Conservation (phyloP, 331 rosid genomes). For the Quercus lobata region DNA sequence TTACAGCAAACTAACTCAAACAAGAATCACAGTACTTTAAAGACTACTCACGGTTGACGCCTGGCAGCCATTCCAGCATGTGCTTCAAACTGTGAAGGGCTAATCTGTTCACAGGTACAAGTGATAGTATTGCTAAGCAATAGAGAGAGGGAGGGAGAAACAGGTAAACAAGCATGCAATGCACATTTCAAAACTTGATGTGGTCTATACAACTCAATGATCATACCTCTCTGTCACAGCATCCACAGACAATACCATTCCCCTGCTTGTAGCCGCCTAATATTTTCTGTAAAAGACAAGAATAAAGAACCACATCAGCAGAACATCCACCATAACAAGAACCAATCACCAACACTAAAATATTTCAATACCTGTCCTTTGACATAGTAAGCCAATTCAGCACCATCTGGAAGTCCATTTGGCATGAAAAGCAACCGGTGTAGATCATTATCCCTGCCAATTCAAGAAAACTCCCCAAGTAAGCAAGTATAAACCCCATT, state of each 20-base stretch:
- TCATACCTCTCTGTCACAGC: conserved; percentile 80
- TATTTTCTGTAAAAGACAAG: conserved; percentile 47
- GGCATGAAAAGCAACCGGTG: conserved; percentile 94
- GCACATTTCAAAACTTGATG: conserved; percentile 7
- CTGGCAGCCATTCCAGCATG: conserved; percentile 78
- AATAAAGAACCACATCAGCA: conserved; percentile 3
- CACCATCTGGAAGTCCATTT: conserved; percentile 95
- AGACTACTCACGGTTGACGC: conserved; percentile 63
- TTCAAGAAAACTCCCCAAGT: not conserved
- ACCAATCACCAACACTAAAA: conserved; percentile 2
- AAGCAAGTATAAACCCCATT: not conserved
- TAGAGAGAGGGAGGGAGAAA: not conserved
- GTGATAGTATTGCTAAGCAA: not conserved
- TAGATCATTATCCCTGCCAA: conserved; percentile 86
- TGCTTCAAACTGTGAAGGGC: conserved; percentile 70
- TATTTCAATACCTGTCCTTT: conserved; percentile 76
- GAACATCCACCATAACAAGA: not conserved
- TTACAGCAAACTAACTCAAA: conserved; percentile 17
- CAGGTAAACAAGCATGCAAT: conserved; percentile 5
- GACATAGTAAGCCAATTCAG: conserved; percentile 91
- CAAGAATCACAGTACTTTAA: conserved; percentile 12
- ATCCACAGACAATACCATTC: conserved; percentile 79
- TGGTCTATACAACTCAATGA: conserved; percentile 6
- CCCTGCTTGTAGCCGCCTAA: conserved; percentile 97
- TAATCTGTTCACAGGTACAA: conserved; percentile 37